Conservation (phyloP, 2,329 filamentous ascomycete species). For the Xylariaceae sp. region DNA sequence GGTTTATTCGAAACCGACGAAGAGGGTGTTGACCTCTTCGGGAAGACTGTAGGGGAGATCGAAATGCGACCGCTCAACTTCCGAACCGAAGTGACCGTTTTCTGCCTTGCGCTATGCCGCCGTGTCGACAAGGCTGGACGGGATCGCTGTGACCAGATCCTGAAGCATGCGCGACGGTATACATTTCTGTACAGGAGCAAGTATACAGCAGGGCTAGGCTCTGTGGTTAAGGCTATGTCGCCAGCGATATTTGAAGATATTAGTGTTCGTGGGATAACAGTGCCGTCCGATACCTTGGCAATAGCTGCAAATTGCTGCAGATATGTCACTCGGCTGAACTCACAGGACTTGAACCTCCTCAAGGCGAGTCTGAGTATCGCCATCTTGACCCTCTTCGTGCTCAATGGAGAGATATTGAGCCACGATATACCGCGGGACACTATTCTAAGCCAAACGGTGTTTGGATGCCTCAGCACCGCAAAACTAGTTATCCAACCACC, state of each 20-base stretch:
- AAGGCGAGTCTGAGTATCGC: conserved; percentile 14
- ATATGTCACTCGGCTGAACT: conserved; percentile 3
- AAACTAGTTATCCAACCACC: conserved; percentile 9
- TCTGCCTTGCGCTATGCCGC: conserved; percentile 12
- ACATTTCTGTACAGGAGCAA: conserved; percentile 5
- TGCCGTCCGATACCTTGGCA: conserved; percentile 7
- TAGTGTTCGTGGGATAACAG: conserved; percentile 9
- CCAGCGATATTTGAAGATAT: conserved; percentile 17
- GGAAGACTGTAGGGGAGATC: conserved; percentile 6
- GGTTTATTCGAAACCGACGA: conserved; percentile 12
- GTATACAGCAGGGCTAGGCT: neutral
- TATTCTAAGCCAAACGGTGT: neutral
- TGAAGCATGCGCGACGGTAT: conserved; percentile 8
- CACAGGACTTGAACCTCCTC: conserved; percentile 4
- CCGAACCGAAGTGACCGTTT: conserved; percentile 10
- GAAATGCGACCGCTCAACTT: conserved; percentile 17
- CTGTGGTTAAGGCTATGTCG: conserved; percentile 11
- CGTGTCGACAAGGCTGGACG: neutral
- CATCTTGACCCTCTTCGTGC: conserved; percentile 11
- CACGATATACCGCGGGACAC: neutral
- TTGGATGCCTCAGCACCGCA: neutral
- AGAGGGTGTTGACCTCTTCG: conserved; percentile 10
- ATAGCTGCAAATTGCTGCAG: conserved; percentile 15
- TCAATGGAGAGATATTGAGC: conserved; percentile 11
- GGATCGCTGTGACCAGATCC: conserved; percentile 2